A percentile compares a stretch with the other conserved stretches of the same genome.
Evolutionary conservation across 2,329 filamentous ascomycete genomes (phyloP).

Genomic region (Venturia pyrina): DNA sequence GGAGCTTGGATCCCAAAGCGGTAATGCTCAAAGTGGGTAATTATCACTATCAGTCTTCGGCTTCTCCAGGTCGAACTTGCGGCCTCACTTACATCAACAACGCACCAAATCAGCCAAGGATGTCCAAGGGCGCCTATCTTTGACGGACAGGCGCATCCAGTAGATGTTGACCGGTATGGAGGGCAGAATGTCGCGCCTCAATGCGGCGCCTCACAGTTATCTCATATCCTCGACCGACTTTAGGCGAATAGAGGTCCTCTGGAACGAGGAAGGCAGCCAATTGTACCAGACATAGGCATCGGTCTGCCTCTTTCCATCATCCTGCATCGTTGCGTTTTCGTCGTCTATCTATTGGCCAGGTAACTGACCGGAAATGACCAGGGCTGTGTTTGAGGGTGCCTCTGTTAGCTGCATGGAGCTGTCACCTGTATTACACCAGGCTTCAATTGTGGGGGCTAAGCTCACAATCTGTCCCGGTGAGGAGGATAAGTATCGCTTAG

Average conservation of each 20-base stretch:
- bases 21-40: not conserved
- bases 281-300: not conserved
- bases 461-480: not conserved
- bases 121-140: too few species aligned
- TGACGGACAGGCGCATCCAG: not conserved
- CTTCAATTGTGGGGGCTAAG: not conserved
- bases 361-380: not conserved
- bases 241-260: not conserved
- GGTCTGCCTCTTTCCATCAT: not conserved
- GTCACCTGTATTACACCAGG: not conserved
- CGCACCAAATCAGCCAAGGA: not conserved
- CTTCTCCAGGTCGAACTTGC: not conserved
- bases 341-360: not conserved
- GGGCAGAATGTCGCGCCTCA: not conserved
- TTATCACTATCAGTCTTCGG: not conserved
- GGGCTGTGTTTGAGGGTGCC: not conserved
- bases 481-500: not conserved
- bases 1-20: not conserved
- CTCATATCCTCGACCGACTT: not conserved
- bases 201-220: not conserved
- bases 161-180: not conserved
- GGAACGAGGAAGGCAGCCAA: not conserved
- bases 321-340: not conserved
- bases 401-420: slow-evolving; percentile 1
- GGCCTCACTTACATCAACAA: not conserved